Evolutionary conservation across 2,329 filamentous ascomycete species (phyloP).

Genomic region (Aureobasidium sp.): DNA sequence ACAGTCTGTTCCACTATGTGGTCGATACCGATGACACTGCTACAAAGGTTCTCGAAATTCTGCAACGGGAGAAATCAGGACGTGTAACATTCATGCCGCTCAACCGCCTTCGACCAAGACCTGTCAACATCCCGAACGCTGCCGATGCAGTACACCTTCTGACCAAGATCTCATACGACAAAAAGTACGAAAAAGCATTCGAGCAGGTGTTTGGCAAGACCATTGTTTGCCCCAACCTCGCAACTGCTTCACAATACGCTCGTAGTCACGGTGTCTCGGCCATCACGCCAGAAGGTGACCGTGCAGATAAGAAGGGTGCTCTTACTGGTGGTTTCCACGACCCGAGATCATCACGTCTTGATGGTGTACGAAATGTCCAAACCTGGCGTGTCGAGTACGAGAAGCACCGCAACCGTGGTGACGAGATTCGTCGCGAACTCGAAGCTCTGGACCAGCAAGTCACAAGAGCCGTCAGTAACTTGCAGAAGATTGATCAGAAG

Average conservation of each 20-base stretch:
- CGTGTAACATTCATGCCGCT: constrained; percentile 93
- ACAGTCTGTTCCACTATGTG: constrained; percentile 89
- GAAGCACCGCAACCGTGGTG: constrained; percentile 51
- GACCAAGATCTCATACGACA: constrained; percentile 72
- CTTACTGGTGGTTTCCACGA: constrained; percentile 94
- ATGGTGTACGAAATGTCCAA: constrained; percentile 66
- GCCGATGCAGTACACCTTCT: constrained; percentile 82
- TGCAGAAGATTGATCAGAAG: constrained; percentile 74
- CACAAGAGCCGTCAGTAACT: constrained; percentile 71
- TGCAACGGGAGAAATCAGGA: constrained; percentile 72
- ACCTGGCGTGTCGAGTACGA: constrained; percentile 71
- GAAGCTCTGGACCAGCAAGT: constrained; percentile 81
- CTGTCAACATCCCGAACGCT: constrained; percentile 67
- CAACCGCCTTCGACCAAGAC: constrained; percentile 64
- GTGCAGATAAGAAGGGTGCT: constrained; percentile 88
- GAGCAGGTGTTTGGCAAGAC: constrained; percentile 93
- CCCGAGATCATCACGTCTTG: constrained; percentile 73
- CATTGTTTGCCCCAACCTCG: constrained; percentile 83
- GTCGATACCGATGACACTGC: constrained; percentile 88
- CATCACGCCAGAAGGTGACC: constrained; percentile 90
- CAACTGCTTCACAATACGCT: constrained; percentile 82
- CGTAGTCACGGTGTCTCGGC: constrained; percentile 85
- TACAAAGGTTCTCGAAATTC: constrained; percentile 65
- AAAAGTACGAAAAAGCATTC: constrained; percentile 73
- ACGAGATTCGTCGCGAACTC: constrained; percentile 59